These are phyloP conservation scores for Trypanosomatidae sp. DNA, from an alignment of 208 protist species.

Conservation along the genomic window DNA sequence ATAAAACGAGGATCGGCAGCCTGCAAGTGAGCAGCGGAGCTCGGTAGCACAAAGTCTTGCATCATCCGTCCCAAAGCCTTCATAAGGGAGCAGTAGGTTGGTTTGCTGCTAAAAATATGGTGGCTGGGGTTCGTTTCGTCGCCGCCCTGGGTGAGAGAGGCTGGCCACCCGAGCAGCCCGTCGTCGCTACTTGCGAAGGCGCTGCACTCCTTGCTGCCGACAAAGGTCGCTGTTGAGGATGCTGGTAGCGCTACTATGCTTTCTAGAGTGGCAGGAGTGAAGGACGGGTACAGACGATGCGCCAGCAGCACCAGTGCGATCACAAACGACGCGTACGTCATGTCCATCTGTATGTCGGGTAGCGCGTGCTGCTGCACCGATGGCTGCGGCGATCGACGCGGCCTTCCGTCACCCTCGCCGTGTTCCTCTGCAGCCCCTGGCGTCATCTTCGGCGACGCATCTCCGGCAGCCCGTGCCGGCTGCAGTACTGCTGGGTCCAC, in stretches of 20 bases:
- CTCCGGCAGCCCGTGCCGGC: conserved; percentile 5
- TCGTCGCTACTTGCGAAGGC: not conserved
- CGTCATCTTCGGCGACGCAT: conserved; percentile 2
- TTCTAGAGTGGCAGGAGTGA: not conserved
- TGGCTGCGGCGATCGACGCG: not conserved
- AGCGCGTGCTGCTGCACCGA: conserved; percentile 7
- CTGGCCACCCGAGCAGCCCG: not conserved
- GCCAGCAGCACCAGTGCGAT: conserved; percentile 62
- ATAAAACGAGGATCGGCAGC: conserved; percentile 16
- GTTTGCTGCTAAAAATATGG: not conserved
- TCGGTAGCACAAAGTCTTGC: conserved; percentile 21
- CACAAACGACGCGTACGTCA: conserved; percentile 75
- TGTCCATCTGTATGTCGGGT: conserved; percentile 42
- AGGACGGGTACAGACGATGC: conserved; percentile 48
- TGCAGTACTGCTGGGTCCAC: conserved; percentile 17
- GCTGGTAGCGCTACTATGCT: too few relatives aligned
- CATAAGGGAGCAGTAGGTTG: conserved; percentile 18
- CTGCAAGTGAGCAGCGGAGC: conserved; percentile 14
- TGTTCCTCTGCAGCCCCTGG: not conserved
- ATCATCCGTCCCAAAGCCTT: conserved; percentile 24
- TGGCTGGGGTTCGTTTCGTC: not conserved
- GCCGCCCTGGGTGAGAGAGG: not conserved
- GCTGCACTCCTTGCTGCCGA: not conserved
- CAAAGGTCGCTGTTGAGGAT: not conserved
- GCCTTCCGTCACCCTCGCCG: not conserved